Evolutionary conservation across 1,284 basidiomycete species (phyloP), one percentile per base, ranked within the genome.

Genomic region (Rhodotorula sp.): DNA sequence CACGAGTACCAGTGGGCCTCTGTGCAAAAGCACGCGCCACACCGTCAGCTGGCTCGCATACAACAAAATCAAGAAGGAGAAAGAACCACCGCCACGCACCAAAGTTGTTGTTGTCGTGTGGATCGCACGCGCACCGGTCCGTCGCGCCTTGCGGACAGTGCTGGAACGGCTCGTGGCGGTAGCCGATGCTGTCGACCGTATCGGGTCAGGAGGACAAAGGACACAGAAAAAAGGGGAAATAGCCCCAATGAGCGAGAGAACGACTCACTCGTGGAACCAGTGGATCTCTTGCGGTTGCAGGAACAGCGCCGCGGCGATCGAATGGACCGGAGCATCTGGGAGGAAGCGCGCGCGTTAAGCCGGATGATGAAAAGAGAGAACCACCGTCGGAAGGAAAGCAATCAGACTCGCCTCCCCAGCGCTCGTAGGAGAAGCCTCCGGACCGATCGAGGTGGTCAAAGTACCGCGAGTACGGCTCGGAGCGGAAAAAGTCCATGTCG

Each of bases 401-500:
- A n/a, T n/a, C n/a, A n/a, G n/a, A n/a, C 34, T 26, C n/a, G 64
- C 62, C 68, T 7, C 76, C 78, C 76, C 77, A 78, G 1, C 78
- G 59, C 59, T 93, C 91, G 77, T 92, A 92, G 21, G 72, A 74
- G 78, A 92, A 92, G 10, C 92, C 92, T 28, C 93, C 93, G 60
- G 85, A 86, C 21, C 84, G 80, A 73, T 95, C 93, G 28, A 95
- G 83, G 78, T 86, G 85, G 12, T 72, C 70, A 31, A 94, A 95
- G 82, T 88, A 94, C 63, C 87, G 85, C 72, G 83, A 84, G 80
- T 95, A 95, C 5, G 88, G 87, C 73, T 91, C 85, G 10, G 85
- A 83, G 66, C 92, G 84, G 88, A 90, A 92, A 79, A 94, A 92
- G 73, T 89, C 86, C 84, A 83, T 71, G 49, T 79, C 78, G 31